Evolutionary conservation across 257 asterid species (phyloP).

Genomic region (Plantago major): DNA sequence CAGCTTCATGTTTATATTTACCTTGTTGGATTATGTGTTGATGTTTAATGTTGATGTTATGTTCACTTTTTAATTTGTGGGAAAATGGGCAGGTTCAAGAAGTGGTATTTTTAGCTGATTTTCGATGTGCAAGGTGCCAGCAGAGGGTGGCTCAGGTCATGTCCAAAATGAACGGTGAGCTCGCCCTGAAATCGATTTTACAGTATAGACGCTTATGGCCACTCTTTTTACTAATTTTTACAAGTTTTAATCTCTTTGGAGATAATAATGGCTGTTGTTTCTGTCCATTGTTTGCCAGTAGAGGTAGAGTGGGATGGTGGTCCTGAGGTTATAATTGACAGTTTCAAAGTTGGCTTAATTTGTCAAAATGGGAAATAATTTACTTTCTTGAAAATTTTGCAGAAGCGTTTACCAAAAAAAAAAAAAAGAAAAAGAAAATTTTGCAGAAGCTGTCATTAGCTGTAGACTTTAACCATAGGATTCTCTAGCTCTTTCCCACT

Average conservation of each 20-base stretch:
- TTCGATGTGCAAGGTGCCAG: slow-evolving; percentile 67
- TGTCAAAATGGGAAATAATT: too few relatives aligned
- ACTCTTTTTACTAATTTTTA: background rate
- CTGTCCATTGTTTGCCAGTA: background rate
- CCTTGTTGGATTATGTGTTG: background rate
- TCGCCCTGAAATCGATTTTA: background rate
- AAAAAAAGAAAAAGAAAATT: too few relatives aligned
- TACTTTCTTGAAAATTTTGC: too few relatives aligned
- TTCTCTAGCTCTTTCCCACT: too few relatives aligned
- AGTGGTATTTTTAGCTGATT: slow-evolving; percentile 79
- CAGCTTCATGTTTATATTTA: background rate
- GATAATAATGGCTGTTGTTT: background rate
- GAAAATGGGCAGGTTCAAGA: slow-evolving; percentile 56
- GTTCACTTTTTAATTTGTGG: too few relatives aligned
- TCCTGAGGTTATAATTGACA: background rate
- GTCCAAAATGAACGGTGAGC: slow-evolving; percentile 64
- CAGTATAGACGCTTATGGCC: background rate
- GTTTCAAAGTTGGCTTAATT: background rate
- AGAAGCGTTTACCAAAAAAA: too few relatives aligned
- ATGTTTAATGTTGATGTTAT: background rate
- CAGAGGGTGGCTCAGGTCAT: slow-evolving; percentile 66
- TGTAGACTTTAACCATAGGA: too few relatives aligned
- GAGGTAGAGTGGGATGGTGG: background rate
- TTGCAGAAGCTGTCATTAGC: too few relatives aligned
- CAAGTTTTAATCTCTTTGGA: too few relatives aligned